Evolutionary conservation across 176 grass and related monocot species (phyloP).

Genomic region (Avena atlantica): DNA sequence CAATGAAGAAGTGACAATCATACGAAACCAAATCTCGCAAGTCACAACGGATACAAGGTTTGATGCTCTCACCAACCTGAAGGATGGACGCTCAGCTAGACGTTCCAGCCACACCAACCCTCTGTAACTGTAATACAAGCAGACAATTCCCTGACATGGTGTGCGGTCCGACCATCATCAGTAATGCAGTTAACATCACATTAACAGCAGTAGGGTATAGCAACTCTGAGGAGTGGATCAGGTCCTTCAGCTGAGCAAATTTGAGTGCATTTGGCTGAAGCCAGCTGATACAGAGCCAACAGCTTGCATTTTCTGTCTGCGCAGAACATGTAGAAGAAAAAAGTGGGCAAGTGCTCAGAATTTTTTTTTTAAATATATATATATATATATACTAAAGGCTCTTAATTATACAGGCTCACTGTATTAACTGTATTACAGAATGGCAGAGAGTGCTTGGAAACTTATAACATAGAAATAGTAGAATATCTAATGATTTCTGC

Average conservation of each 20-base stretch:
- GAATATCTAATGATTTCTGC: not conserved
- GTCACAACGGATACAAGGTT: too few relatives aligned
- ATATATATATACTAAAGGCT: not conserved
- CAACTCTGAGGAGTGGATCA: not conserved
- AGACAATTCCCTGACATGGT: not conserved
- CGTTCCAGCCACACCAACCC: constrained; percentile 29
- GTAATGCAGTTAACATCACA: not conserved
- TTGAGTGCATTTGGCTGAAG: not conserved
- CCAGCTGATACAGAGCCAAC: not conserved
- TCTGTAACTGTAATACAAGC: not conserved
- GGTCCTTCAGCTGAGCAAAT: not conserved
- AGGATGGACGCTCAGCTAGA: not conserved
- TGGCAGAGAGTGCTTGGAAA: not conserved
- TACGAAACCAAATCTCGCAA: not conserved
- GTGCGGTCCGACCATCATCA: not conserved
- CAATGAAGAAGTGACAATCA: not conserved
- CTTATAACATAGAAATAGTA: not conserved
- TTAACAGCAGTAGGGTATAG: not conserved
- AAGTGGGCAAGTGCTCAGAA: not conserved
- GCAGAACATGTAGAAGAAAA: not conserved
- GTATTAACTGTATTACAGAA: not conserved
- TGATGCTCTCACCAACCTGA: constrained; percentile 38
- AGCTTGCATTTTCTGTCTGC: not conserved
- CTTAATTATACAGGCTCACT: not conserved
- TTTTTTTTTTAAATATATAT: too few relatives aligned